Percentiles rank a stretch among this genome's conserved stretches.
phyloP scores from a whole-genome alignment of 1,139 yeast species.

The Diutina catenulata region DNA sequence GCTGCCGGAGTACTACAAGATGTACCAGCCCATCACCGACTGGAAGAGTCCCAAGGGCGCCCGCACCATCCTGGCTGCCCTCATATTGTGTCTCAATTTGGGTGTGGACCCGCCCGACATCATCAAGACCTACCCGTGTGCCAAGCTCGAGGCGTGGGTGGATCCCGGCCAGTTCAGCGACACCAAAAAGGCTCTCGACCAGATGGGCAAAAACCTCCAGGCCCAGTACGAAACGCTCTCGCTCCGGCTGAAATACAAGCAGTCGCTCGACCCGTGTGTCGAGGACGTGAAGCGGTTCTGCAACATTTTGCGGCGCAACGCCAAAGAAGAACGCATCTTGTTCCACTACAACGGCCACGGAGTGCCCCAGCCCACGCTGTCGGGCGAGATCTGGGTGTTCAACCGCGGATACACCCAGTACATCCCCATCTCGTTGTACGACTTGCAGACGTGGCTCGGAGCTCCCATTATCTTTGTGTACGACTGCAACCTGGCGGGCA shows the following conservation, averaged over 20 bases:
- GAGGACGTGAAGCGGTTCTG: conserved; percentile 93
- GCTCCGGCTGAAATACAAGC: conserved; percentile 80
- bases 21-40: conserved; percentile 65
- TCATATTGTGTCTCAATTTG: conserved; percentile 77
- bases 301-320: conserved; percentile 75
- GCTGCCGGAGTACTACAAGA: conserved; percentile 29
- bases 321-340: conserved; percentile 80
- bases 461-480: conserved; percentile 94
- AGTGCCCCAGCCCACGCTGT: conserved; percentile 92
- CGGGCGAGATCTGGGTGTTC: conserved; percentile 99
- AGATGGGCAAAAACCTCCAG: conserved; percentile 81
- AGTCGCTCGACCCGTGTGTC: conserved; percentile 85
- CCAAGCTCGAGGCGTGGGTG: conserved; percentile 86
- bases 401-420: conserved; percentile 95
- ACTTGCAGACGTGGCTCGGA: conserved; percentile 93
- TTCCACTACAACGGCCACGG: conserved; percentile 99
- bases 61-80: conserved; percentile 90
- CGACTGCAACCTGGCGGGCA: conserved; percentile 93
- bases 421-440: conserved; percentile 88
- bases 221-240: conserved; percentile 83
- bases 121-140: conserved; percentile 88
- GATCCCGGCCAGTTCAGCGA: conserved; percentile 81
- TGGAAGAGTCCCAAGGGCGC: conserved; percentile 91
- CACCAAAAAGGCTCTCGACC: conserved; percentile 84
- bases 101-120: conserved; percentile 98